A percentile compares a stretch with the other conserved stretches of the same genome.
These are phyloP conservation scores for Mycena polygramma DNA, from an alignment of 768 basidiomycete genomes.

Conservation along the genomic window DNA sequence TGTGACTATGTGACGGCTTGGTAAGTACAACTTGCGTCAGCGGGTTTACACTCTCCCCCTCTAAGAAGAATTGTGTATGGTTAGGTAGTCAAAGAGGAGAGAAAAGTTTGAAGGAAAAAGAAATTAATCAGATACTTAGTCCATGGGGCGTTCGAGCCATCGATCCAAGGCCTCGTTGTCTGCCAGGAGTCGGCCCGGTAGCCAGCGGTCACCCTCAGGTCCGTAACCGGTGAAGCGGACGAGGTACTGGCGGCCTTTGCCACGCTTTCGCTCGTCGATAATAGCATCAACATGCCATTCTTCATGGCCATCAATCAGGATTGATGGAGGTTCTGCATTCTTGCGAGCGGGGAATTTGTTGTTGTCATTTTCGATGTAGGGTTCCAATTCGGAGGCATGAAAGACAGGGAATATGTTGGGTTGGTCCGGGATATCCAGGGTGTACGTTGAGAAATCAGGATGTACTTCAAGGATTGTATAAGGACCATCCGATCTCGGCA, in stretches of 20 bases:
- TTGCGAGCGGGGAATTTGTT: slow-evolving; percentile 45
- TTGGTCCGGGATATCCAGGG: slow-evolving; percentile 38
- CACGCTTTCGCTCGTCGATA: slow-evolving; percentile 44
- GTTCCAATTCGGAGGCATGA: slow-evolving; percentile 48
- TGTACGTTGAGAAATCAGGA: slow-evolving; percentile 39
- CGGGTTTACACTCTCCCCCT: too few species aligned
- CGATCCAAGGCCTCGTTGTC: slow-evolving; percentile 25
- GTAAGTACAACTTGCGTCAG: too few species aligned
- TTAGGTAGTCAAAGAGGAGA: too few species aligned
- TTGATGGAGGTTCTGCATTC: slow-evolving; percentile 36
- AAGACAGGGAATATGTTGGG: slow-evolving; percentile 48
- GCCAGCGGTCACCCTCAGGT: slow-evolving; percentile 40
- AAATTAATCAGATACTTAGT: too few species aligned
- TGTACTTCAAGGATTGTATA: slow-evolving; percentile 41
- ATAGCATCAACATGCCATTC: slow-evolving; percentile 45
- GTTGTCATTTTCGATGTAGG: slow-evolving; percentile 45
- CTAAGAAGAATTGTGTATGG: too few species aligned
- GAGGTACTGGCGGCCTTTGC: slow-evolving; percentile 45
- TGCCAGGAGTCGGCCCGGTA: slow-evolving; percentile 41
- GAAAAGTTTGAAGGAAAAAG: too few species aligned
- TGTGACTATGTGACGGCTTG: too few species aligned
- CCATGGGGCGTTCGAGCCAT: slow-evolving; percentile 1
- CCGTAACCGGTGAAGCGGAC: slow-evolving; percentile 48
- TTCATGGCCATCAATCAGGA: slow-evolving; percentile 41
- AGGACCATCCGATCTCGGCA: slow-evolving; percentile 49